Evolutionary conservation across 441 rosid species (phyloP).

Genomic region (Pelargonium hybrid): DNA sequence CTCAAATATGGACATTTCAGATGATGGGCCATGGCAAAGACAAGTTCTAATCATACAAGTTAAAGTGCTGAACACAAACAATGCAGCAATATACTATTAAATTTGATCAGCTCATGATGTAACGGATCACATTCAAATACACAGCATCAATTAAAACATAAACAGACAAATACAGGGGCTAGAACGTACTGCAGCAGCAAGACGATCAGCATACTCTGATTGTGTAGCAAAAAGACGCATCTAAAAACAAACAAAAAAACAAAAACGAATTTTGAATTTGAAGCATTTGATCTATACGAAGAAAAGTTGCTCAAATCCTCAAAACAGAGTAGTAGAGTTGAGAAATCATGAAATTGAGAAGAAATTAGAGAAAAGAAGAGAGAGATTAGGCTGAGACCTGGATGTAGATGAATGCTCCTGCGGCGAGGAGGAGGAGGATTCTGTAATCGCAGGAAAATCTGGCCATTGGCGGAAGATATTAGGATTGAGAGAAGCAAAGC

Average conservation of each 20-base stretch:
- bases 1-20: not conserved
- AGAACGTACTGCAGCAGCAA: slow-evolving; percentile 56
- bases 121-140: not conserved
- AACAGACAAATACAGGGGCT: not conserved
- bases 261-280: not conserved
- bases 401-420: slow-evolving; percentile 58
- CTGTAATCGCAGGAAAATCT: slow-evolving; percentile 59
- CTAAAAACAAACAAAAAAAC: slow-evolving; percentile 25
- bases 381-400: slow-evolving; percentile 43
- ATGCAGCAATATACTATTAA: too few relatives aligned
- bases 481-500: too few relatives aligned
- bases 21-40: not conserved
- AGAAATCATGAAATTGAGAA: not conserved
- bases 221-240: slow-evolving; percentile 79
- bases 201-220: slow-evolving; percentile 72
- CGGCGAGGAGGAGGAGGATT: slow-evolving; percentile 72
- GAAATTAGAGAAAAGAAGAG: not conserved
- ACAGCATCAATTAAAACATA: not conserved
- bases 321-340: not conserved
- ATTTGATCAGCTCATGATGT: too few relatives aligned
- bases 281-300: not conserved
- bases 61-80: too few relatives aligned
- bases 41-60: not conserved
- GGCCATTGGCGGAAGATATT: slow-evolving; percentile 18
- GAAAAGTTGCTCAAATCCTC: not conserved